These are phyloP conservation scores for Aureobasidium sp. DNA, from an alignment of 2,329 filamentous ascomycete species.

Conservation along the genomic window DNA sequence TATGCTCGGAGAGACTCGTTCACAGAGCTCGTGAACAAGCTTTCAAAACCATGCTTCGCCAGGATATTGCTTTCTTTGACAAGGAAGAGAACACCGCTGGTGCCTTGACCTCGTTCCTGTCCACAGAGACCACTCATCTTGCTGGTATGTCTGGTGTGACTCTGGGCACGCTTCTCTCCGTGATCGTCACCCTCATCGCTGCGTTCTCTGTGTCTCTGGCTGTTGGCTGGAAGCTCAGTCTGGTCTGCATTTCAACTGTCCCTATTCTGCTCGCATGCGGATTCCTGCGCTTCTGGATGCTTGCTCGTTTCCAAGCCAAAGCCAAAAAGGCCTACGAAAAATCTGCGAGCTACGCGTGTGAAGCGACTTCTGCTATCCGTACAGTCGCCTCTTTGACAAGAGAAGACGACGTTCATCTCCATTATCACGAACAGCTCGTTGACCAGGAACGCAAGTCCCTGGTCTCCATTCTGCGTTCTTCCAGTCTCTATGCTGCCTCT, in stretches of 20 bases:
- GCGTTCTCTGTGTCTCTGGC: constrained; percentile 64
- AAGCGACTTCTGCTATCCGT: constrained; percentile 87
- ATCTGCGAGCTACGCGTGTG: constrained; percentile 82
- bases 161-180: constrained; percentile 77
- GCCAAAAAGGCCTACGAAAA: constrained; percentile 73
- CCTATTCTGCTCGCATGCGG: constrained; percentile 72
- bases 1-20: constrained; percentile 78
- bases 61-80: constrained; percentile 92
- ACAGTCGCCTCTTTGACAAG: constrained; percentile 88
- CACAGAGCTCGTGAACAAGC: constrained; percentile 74
- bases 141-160: constrained; percentile 83
- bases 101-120: constrained; percentile 79
- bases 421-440: constrained; percentile 63
- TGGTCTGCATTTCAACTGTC: constrained; percentile 73
- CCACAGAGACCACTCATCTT: constrained; percentile 81
- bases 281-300: constrained; percentile 81
- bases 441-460: constrained; percentile 62
- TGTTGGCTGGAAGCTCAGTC: constrained; percentile 80
- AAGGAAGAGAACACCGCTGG: constrained; percentile 82
- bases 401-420: constrained; percentile 68
- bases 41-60: constrained; percentile 81
- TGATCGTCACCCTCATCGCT: constrained; percentile 69
- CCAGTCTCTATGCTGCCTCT: constrained; percentile 71
- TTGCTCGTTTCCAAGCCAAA: constrained; percentile 70
- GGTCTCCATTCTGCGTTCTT: constrained; percentile 68